Evolutionary conservation across 352 stramenopile species (phyloP).

Genomic region (Pythium dissimile): DNA sequence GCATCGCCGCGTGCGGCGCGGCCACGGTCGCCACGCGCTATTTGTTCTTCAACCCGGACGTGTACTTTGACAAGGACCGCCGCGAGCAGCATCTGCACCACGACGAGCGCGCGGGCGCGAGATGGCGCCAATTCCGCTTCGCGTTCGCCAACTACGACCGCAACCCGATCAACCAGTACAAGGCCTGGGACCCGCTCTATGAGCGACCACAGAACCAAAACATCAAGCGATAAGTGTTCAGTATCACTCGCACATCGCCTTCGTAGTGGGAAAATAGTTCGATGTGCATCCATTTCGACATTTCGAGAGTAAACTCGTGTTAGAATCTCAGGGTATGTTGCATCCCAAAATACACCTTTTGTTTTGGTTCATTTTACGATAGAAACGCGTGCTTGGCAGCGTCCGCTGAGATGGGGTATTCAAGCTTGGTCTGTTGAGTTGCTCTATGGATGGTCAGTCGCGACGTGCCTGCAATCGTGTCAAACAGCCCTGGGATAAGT

Average conservation of each 20-base stretch:
- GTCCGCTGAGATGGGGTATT: constrained; percentile 34
- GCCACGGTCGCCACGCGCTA: constrained; percentile 37
- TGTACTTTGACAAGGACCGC: constrained; percentile 65
- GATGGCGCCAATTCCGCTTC: constrained; percentile 66
- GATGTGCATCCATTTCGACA: no score
- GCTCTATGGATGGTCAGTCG: constrained; percentile 32
- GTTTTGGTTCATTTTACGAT: no score
- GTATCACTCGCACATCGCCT: no score
- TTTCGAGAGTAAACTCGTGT: no score
- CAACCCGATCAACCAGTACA: constrained; percentile 78
- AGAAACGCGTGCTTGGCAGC: constrained; percentile 18
- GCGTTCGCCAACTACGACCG: constrained; percentile 56
- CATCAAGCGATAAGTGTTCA: constrained; percentile 44
- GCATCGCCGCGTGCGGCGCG: constrained; percentile 29
- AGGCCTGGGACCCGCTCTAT: constrained; percentile 54
- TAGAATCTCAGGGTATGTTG: no score
- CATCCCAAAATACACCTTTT: no score
- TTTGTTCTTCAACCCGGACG: constrained; percentile 53
- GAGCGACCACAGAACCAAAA: constrained; percentile 51
- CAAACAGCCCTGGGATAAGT: constrained; percentile 55
- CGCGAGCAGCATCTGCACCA: constrained; percentile 44
- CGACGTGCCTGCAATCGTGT: constrained; percentile 47
- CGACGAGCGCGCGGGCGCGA: constrained; percentile 33
- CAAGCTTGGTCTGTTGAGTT: constrained; percentile 26
- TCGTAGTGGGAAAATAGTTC: no score